phyloP scores from a whole-genome alignment of 805 yeast genomes.

The Alloascoidea hylecoeti region DNA sequence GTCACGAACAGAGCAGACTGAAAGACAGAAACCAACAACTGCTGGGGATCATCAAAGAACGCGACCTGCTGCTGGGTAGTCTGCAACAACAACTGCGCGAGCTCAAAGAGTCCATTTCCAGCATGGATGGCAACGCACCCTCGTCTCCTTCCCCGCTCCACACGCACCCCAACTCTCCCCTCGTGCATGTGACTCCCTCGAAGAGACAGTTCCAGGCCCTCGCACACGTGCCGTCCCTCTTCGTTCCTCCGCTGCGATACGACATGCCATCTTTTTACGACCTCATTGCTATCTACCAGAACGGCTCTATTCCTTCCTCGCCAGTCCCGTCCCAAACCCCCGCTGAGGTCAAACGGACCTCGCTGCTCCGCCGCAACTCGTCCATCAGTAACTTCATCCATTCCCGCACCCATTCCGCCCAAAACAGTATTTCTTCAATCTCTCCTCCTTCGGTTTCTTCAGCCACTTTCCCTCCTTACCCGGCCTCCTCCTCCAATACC shows the following conservation, averaged over 20 bases:
- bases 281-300: slow-evolving; percentile 6
- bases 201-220: slow-evolving; percentile 1
- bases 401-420: slow-evolving; percentile 3
- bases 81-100: slow-evolving; percentile 55
- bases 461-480: too few relatives aligned
- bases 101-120: slow-evolving; percentile 33
- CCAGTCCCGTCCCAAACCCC: slow-evolving; percentile 5
- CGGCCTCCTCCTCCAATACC: too few relatives aligned
- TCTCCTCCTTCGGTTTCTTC: background rate
- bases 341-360: slow-evolving; percentile 5
- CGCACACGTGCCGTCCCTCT: slow-evolving; percentile 7
- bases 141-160: background rate
- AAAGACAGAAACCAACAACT: slow-evolving; percentile 56
- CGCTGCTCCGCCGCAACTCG: slow-evolving; percentile 3
- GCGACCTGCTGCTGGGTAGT: slow-evolving; percentile 49
- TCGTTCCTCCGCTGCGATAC: slow-evolving; percentile 13
- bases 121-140: background rate
- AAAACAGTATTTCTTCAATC: slow-evolving; percentile 1
- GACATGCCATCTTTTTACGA: slow-evolving; percentile 11
- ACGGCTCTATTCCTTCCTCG: background rate
- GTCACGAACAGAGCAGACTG: slow-evolving; percentile 49
- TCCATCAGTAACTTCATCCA: slow-evolving; percentile 1
- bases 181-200: background rate
- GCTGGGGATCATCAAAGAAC: slow-evolving; percentile 67
- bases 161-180: slow-evolving; percentile 1